A percentile compares a stretch with the other conserved stretches of the same genome.
Conservation (phyloP, 2,329 filamentous ascomycete species). For the Trichoderma harzianum region DNA sequence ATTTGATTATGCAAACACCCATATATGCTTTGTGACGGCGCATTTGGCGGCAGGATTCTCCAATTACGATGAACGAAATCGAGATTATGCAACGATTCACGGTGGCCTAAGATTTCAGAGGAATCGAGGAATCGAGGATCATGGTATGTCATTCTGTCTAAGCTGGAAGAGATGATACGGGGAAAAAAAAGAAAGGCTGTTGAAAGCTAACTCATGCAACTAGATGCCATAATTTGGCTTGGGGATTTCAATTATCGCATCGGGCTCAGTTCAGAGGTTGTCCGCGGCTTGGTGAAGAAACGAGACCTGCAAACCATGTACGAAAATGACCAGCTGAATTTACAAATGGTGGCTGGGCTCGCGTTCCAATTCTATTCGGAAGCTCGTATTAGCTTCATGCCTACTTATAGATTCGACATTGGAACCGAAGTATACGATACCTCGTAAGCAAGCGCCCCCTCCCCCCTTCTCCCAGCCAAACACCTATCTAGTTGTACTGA, state of each 20-base stretch:
- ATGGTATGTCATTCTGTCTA: constrained; percentile 51
- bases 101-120: constrained; percentile 86
- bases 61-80: constrained; percentile 94
- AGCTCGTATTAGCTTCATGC: constrained; percentile 79
- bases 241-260: constrained; percentile 99
- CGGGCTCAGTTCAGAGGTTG: constrained; percentile 74
- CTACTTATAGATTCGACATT: constrained; percentile 94
- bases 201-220: not conserved
- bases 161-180: not conserved
- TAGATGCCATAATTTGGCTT: constrained; percentile 81
- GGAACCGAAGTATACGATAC: constrained; percentile 88
- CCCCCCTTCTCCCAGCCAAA: not conserved
- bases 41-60: constrained; percentile 94
- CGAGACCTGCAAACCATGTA: constrained; percentile 76
- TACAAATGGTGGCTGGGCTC: constrained; percentile 92
- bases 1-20: constrained; percentile 89
- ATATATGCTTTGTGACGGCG: constrained; percentile 91
- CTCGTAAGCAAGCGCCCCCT: constrained; percentile 56
- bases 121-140: constrained; percentile 86
- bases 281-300: constrained; percentile 68
- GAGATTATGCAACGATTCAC: constrained; percentile 86
- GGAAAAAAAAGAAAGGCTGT: not conserved
- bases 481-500: constrained; percentile 17
- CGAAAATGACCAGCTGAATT: constrained; percentile 90
- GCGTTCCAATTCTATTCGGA: constrained; percentile 93